phyloP scores from a whole-genome alignment of 495 filamentous ascomycete genomes.

The Rhypophila decipiens region DNA sequence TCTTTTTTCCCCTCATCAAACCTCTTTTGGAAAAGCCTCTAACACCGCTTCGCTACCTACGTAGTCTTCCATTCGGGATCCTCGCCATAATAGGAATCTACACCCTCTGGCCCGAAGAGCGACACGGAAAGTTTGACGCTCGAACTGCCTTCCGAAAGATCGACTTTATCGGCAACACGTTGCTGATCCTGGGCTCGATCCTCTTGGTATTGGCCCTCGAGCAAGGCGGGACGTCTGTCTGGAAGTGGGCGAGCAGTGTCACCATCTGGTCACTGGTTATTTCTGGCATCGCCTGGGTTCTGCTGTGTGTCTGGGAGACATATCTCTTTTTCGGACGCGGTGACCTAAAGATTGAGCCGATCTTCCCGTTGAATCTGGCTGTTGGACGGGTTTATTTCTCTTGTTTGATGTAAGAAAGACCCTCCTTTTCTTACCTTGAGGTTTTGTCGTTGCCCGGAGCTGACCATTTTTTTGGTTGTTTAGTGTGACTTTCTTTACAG shows the following conservation, averaged over 20 bases:
- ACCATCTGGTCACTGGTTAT: slow-evolving; percentile 37
- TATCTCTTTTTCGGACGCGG: slow-evolving; percentile 24
- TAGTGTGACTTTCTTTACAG: slow-evolving; percentile 44
- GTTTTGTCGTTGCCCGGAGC: slow-evolving; percentile 24
- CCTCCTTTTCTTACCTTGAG: slow-evolving; percentile 8
- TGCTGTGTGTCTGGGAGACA: slow-evolving; percentile 42
- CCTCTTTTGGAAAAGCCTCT: no score
- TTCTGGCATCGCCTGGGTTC: slow-evolving; percentile 39
- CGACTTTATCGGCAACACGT: slow-evolving; percentile 51
- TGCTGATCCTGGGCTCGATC: slow-evolving; percentile 48
- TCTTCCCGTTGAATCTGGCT: slow-evolving; percentile 35
- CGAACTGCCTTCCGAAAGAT: slow-evolving; percentile 31
- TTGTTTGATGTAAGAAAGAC: slow-evolving; percentile 33
- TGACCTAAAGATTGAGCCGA: slow-evolving; percentile 31
- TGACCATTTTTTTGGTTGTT: slow-evolving; percentile 9
- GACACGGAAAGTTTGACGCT: slow-evolving; percentile 17
- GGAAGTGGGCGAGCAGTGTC: slow-evolving; percentile 38
- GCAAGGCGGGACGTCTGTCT: slow-evolving; percentile 43
- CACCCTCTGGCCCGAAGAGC: slow-evolving; percentile 39
- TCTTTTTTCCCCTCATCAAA: neutral
- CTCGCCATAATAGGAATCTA: slow-evolving; percentile 51
- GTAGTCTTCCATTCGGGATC: slow-evolving; percentile 51
- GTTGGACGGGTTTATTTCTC: slow-evolving; percentile 30
- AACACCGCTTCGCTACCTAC: neutral
- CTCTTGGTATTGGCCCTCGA: slow-evolving; percentile 54